phyloP scores from a whole-genome alignment of 768 basidiomycete species.

The Suillus brevipes region DNA sequence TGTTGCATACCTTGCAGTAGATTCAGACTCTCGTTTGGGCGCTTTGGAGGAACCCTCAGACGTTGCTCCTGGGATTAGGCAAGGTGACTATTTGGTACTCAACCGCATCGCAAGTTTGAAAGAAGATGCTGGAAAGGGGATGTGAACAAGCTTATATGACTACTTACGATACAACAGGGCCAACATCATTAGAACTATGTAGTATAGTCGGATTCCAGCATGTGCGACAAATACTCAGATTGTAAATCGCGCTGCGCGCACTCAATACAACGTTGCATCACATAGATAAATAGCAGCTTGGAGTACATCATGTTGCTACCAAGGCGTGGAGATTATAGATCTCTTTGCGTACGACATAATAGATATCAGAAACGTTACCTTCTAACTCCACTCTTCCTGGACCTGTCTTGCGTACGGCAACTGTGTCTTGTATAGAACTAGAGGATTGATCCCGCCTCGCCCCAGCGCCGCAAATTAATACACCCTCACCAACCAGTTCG shows the following conservation, averaged over 20 bases:
- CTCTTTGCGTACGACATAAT: slow-evolving; percentile 85
- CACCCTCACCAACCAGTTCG: slow-evolving; percentile 96
- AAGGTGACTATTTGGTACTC: slow-evolving; percentile 80
- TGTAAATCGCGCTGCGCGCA: not conserved
- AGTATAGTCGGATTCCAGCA: not conserved
- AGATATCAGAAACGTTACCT: slow-evolving; percentile 84
- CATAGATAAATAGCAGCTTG: not conserved
- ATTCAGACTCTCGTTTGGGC: slow-evolving; percentile 76
- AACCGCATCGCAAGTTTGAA: slow-evolving; percentile 94
- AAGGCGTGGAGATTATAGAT: slow-evolving; percentile 91
- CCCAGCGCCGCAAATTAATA: slow-evolving; percentile 79
- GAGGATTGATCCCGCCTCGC: slow-evolving; percentile 44
- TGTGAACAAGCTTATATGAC: slow-evolving; percentile 12
- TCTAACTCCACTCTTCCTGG: slow-evolving; percentile 87
- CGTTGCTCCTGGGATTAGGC: slow-evolving; percentile 43
- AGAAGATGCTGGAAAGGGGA: slow-evolving; percentile 82
- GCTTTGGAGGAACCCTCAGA: slow-evolving; percentile 58
- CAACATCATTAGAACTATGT: not conserved
- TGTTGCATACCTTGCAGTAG: slow-evolving; percentile 92
- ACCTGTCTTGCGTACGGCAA: slow-evolving; percentile 86
- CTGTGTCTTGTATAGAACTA: slow-evolving; percentile 60
- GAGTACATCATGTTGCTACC: slow-evolving; percentile 57
- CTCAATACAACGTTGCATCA: not conserved
- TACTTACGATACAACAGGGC: not conserved
- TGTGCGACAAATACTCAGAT: not conserved